A percentile compares a stretch with the other conserved stretches of the same genome.
These are phyloP conservation scores for Aotearoamyces nothofagi DNA, from an alignment of 2,329 filamentous ascomycete species.

Conservation along the genomic window DNA sequence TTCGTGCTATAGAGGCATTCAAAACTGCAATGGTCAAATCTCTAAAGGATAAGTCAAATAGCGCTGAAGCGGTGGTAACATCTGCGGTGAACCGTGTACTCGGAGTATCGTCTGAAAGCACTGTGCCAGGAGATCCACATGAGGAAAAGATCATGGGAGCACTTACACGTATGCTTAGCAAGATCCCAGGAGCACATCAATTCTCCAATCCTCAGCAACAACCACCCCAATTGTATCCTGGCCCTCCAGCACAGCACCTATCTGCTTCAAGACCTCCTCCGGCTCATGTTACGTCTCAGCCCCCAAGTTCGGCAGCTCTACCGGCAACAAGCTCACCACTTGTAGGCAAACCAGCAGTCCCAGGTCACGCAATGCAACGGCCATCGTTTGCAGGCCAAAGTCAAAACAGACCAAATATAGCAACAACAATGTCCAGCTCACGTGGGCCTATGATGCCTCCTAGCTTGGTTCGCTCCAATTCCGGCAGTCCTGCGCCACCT, in stretches of 20 bases:
- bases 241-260: too few relatives aligned
- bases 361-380: constrained; percentile 11
- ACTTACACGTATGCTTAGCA: constrained; percentile 12
- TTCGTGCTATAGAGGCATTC: constrained; percentile 13
- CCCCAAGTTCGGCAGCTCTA: constrained; percentile 3
- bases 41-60: constrained; percentile 7
- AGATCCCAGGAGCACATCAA: constrained; percentile 8
- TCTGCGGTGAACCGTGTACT: constrained; percentile 17
- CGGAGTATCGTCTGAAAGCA: constrained; percentile 10
- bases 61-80: constrained; percentile 16
- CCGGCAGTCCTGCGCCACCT: constrained; percentile 8
- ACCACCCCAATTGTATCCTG: not conserved
- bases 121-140: constrained; percentile 9
- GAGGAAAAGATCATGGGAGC: constrained; percentile 14
- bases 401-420: constrained; percentile 9
- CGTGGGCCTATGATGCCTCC: constrained; percentile 17
- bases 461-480: constrained; percentile 11
- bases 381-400: constrained; percentile 14
- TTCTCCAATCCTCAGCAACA: constrained; percentile 6
- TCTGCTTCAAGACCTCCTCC: not conserved
- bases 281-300: constrained; percentile 1
- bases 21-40: constrained; percentile 9
- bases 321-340: constrained; percentile 3
- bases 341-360: constrained; percentile 6
- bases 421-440: constrained; percentile 10